A percentile compares a stretch with the other conserved stretches of the same genome.
Evolutionary conservation across 179 eudicot species (phyloP).

Genomic region (Beta lomatogona): DNA sequence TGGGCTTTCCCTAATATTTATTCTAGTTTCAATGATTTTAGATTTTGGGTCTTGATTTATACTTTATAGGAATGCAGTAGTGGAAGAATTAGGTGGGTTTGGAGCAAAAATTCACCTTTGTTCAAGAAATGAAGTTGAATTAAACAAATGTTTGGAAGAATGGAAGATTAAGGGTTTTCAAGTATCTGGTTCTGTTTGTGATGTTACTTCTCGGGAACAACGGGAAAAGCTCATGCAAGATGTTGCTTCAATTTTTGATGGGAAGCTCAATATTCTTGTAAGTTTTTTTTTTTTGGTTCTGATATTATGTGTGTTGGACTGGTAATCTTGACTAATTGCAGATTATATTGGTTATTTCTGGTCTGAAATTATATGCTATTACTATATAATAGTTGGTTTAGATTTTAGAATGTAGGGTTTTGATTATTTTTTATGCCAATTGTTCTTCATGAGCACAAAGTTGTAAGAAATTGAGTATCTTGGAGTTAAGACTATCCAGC

Average conservation of each 20-base stretch:
- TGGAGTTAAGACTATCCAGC: no score
- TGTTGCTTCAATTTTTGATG: constrained; percentile 58
- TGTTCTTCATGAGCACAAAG: no score
- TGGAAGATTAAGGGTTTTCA: constrained; percentile 68
- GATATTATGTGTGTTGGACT: not conserved
- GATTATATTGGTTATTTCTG: not conserved
- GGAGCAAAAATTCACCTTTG: constrained; percentile 76
- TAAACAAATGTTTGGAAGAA: constrained; percentile 61
- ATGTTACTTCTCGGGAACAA: constrained; percentile 54
- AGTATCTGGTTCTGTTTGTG: constrained; percentile 74
- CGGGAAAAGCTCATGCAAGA: constrained; percentile 54
- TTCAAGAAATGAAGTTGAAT: constrained; percentile 72
- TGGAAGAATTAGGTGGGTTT: constrained; percentile 71
- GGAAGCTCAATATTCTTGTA: constrained; percentile 85
- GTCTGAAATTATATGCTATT: not conserved
- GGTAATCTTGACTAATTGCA: not conserved
- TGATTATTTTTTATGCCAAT: no score
- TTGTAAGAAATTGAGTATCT: no score
- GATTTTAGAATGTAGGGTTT: no score
- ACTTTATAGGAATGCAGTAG: constrained; percentile 59
- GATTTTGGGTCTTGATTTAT: not conserved
- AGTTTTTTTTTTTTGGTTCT: constrained; percentile 22
- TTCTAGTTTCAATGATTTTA: not conserved
- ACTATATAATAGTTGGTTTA: not conserved
- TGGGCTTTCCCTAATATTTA: not conserved